Conservation (phyloP, 805 yeast species). For the Barnettozyma californica region DNA sequence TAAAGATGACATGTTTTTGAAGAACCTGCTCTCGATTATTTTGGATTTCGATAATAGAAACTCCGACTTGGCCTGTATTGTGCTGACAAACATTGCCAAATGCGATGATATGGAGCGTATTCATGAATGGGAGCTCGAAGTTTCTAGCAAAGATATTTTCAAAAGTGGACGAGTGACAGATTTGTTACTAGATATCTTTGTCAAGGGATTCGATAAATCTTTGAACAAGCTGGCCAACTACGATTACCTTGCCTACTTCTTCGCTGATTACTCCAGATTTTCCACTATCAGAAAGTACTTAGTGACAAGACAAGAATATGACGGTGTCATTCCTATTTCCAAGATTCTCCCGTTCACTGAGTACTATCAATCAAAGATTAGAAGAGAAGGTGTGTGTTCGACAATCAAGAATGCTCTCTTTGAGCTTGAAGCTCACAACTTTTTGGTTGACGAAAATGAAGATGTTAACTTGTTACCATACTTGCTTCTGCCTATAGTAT, state of each 20-base stretch:
- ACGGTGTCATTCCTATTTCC: constrained; percentile 72
- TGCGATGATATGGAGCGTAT: constrained; percentile 55
- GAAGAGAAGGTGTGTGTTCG: constrained; percentile 91
- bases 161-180: constrained; percentile 59
- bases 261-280: constrained; percentile 85
- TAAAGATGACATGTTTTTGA: constrained; percentile 53
- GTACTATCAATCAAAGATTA: constrained; percentile 64
- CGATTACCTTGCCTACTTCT: constrained; percentile 82
- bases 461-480: constrained; percentile 74
- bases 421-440: constrained; percentile 64
- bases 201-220: constrained; percentile 70
- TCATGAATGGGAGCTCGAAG: constrained; percentile 34
- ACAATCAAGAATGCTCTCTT: constrained; percentile 87
- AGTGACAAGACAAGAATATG: constrained; percentile 65
- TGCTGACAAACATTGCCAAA: constrained; percentile 82
- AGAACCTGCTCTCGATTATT: constrained; percentile 43
- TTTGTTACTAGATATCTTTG: constrained; percentile 83
- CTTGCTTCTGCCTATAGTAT: constrained; percentile 73
- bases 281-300: constrained; percentile 71
- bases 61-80: constrained; percentile 78
- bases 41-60: constrained; percentile 52
- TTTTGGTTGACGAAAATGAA: constrained; percentile 49
- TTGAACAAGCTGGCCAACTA: constrained; percentile 68
- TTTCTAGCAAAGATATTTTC: constrained; percentile 44
- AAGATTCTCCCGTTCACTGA: constrained; percentile 80